Evolutionary conservation across 75 land plant species (phyloP), one percentile per base, ranked within the genome.

Genomic region (Picea sitchensis): DNA sequence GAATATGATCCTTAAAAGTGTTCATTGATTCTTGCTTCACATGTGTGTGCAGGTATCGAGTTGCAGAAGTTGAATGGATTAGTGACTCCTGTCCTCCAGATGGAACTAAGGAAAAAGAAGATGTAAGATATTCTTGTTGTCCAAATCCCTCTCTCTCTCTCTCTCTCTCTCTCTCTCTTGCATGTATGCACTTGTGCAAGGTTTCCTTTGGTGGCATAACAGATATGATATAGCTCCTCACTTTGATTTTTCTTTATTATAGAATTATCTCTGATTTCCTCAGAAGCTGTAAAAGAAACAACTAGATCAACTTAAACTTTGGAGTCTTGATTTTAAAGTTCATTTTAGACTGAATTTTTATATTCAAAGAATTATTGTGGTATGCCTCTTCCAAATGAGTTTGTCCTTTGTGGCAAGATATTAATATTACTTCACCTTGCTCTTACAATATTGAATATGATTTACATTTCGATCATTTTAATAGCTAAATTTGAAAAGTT

Each of bases 11-110:
- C 5, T 47, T 20, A 4, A 41, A 69, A 68, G 31, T 36, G 51
- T 69, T 11, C 6, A 65, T 32, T 41, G 21, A 41, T 69, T 41
- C 13, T 18, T 9, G 51, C 51, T 80, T 75, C 3, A 34, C 57
- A 47, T 72, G 3, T 74, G 79, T 80, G 14, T 81, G 65, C 67
- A 98, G 99, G 84, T 98, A 98, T 79, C 99, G 99, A 21, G 86
- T 98, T 59, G 98, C 96, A 14, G 87, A 93, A 89, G 88, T 98
- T 83, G 89, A 96, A 82, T 93, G 98, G 98, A 73, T 95, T 44
- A 84, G 87, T 20, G 99, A 98, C 85, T 73, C 59, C 14, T 74
- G 34, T 76, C 88, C 84, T 64, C 79, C 86, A 38, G 91, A 86
- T 68, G 91, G 87, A 17, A 81, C 94, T 14, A 41, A 34, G 26